These are phyloP conservation scores for Lunasporangiospora selenospora DNA, from an alignment of 192 early-diverging fungal species.

Conservation along the genomic window DNA sequence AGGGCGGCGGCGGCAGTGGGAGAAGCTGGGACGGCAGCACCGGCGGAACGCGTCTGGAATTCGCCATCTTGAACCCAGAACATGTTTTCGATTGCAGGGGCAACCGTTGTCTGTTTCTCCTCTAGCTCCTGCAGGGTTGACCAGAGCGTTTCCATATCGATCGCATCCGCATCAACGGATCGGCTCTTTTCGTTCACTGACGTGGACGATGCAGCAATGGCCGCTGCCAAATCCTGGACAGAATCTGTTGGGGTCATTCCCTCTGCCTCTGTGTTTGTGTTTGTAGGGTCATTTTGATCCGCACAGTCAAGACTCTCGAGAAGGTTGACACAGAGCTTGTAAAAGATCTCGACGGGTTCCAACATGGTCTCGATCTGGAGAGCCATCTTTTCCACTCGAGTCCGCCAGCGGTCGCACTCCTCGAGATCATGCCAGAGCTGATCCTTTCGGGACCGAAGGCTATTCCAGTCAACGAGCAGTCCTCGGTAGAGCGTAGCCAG, in stretches of 20 bases:
- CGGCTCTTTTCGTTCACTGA: too few relatives aligned
- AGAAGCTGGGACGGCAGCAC: conserved; percentile 6
- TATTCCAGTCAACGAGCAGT: conserved; percentile 13
- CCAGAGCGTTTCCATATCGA: conserved; percentile 18
- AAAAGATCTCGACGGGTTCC: conserved; percentile 43
- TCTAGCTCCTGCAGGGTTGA: conserved; percentile 36
- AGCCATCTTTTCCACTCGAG: conserved; percentile 43
- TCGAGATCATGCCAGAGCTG: conserved; percentile 41
- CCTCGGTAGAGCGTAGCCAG: conserved; percentile 20
- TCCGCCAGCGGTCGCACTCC: conserved; percentile 41
- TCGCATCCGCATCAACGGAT: too few relatives aligned
- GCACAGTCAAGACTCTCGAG: conserved; percentile 13
- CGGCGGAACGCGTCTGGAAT: conserved; percentile 30
- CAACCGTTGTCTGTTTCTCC: conserved; percentile 32
- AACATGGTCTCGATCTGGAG: conserved; percentile 44
- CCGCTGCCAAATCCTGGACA: too few relatives aligned
- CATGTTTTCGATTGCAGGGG: conserved; percentile 41
- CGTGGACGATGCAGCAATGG: too few relatives aligned
- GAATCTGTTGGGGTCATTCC: too few relatives aligned
- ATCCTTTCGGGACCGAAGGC: conserved; percentile 17
- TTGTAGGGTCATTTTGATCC: too few relatives aligned
- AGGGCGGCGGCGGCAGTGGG: conserved; percentile 18
- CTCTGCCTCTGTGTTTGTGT: too few relatives aligned
- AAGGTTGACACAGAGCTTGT: conserved; percentile 39
- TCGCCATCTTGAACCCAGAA: conserved; percentile 49